Percentiles rank a stretch among this genome's conserved stretches.
Evolutionary conservation across 2,329 filamentous ascomycete genomes (phyloP).

Genomic region (Mollisiaceae sp.): DNA sequence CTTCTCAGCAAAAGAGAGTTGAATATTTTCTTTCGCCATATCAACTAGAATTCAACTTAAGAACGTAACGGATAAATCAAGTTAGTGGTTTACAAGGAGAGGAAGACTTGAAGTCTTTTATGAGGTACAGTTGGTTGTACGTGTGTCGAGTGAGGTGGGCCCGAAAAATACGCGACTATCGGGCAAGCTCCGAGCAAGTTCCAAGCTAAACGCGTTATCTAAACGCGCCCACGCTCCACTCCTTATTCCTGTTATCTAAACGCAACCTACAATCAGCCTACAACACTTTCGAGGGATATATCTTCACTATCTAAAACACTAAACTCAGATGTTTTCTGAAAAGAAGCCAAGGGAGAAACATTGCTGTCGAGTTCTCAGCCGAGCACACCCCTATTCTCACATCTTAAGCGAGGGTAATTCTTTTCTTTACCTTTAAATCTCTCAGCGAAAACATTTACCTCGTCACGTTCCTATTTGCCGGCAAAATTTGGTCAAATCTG

Average conservation of each 20-base stretch:
- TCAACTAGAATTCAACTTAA: too few relatives aligned
- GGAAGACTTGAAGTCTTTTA: not conserved
- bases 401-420: too few relatives aligned
- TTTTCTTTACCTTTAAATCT: too few relatives aligned
- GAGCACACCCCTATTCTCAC: too few relatives aligned
- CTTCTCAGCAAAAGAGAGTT: not conserved
- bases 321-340: too few relatives aligned
- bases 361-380: too few relatives aligned
- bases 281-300: too few relatives aligned
- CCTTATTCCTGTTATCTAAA: not conserved
- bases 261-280: not conserved
- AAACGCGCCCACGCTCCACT: not conserved
- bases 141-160: too few relatives aligned
- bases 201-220: not conserved
- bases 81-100: not conserved
- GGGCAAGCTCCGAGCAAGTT: not conserved
- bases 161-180: not conserved
- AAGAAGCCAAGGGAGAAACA: too few relatives aligned
- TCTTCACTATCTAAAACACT: too few relatives aligned
- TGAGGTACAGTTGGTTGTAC: too few relatives aligned
- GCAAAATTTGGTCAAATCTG: not conserved
- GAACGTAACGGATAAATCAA: not conserved
- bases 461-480: not conserved
- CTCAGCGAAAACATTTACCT: too few relatives aligned
- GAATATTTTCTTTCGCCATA: not conserved